Base-by-base conservation (phyloP, 129 eudicot species). In the Centrapalus pauciflorus region DNA sequence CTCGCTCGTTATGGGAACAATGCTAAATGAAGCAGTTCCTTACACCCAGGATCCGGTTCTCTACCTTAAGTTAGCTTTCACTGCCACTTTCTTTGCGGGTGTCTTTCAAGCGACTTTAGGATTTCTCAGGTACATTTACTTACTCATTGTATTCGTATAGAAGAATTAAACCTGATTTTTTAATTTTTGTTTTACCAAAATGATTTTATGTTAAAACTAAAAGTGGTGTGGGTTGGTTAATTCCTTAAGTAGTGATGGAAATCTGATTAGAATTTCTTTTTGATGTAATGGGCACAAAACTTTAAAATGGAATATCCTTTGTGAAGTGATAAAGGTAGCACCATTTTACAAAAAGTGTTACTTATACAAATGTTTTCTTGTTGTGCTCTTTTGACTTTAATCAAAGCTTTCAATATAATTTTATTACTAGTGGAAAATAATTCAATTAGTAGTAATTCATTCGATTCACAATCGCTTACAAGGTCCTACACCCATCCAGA, bases 1-100 rank as follows among this genome's bases (percentile, higher is more conserved):
- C 4, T 94, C 99, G 24, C 83, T 94, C 11, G 97, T 94, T 16
- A 94, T 94, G 99, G 99, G 99, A 19, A 89, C 99, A 34, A 94
- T 94, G 99, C 87, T 94, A 34, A 80, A 67, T 21, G 95, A 94
- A 64, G 80, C 74, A 0, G 90, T 94, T 75, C 74, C 99, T 26
- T 76, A 69, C 63, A 56, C 72, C 7, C 82, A 84, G 7, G 62
- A 94, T 14, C 90, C 88, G 0, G 46, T 19, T 45, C 97, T 94
- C 49, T 94, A 89, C 73, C 93, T 94, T 43, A 83, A 84, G 66
- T 73, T 94, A 64, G 99, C 99, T 40, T 86, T 94, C 61, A 94
- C 99, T 33, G 83, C 99, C 27, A 89, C 99, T 33, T 86, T 94
- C 77, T 80, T 94, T 62, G 95, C 97, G n/a, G 99, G 99, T 49